Base-by-base conservation (phyloP, 1,139 yeast species). In the Lipomyces yarrowii region DNA sequence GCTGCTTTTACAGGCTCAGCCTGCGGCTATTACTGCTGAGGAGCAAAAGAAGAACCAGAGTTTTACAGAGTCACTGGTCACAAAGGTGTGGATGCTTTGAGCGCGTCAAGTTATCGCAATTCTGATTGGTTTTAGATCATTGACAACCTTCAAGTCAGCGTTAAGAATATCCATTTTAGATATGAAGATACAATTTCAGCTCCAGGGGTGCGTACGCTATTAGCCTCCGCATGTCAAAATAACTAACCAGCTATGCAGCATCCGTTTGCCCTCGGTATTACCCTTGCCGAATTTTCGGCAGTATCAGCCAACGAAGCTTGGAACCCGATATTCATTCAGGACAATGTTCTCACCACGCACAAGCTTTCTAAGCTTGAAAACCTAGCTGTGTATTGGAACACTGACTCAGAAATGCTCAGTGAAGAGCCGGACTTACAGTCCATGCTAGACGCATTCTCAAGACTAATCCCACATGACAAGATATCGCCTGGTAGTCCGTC, bases 101-200 rank as follows among this genome's bases (percentile, higher is more conserved):
- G 11, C 3, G 23, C 10, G 10, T 42, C 23, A 42, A 42, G 23
- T 1, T 3, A 15, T 18, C 5, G 35, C 26, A 11, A 23, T 8
- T 15, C 33, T 37, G 30, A 15, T 52, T 60, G 39, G 57, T 3
- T 30, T 46, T 48, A 67, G 67, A 88, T 94, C 71, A 89, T 94
- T 53, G 99, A 96, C 77, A 96, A 96, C 73, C 80, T 96, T 64
- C 99, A 96, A 76, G 85, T 96, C n/a, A 91, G 96, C 0, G 91
- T 96, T 69, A 90, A 88, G 73, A 91, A 91, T 74, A 94, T 96
- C 68, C 99, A 96, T 77, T 78, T 96, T 21, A 83, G 99, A 66
- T 94, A 93, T 74, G 99, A 96, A 75, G 99, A 96, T 77, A 84
- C 82, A 60, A 71, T 70, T 10, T 67, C 73, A 33, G 74, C 74